Evolutionary conservation across 495 filamentous ascomycete genomes (phyloP).

Genomic region (Xylaria castorea): DNA sequence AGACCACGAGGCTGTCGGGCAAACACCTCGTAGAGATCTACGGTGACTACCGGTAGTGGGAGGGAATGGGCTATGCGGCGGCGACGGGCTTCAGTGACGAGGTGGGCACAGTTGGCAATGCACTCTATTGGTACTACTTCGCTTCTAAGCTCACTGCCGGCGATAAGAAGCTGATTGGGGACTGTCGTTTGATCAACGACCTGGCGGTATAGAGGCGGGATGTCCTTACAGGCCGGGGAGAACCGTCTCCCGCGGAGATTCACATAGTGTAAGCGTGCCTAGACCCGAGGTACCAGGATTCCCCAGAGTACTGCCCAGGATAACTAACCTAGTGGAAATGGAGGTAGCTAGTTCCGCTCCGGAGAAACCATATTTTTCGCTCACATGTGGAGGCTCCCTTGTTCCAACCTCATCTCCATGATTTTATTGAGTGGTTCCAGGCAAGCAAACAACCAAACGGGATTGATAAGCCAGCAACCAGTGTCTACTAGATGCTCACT

Average conservation of each 20-base stretch:
- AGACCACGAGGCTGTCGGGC: no score
- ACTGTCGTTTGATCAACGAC: slow-evolving; percentile 76
- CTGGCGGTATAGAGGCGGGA: slow-evolving; percentile 73
- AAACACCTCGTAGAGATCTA: no score
- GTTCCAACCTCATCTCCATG: neutral
- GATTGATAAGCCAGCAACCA: neutral
- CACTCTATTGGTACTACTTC: slow-evolving; percentile 78
- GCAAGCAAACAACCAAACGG: neutral
- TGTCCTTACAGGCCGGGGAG: slow-evolving; percentile 65
- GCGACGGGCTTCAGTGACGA: no score
- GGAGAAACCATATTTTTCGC: slow-evolving; percentile 1
- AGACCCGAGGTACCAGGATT: neutral
- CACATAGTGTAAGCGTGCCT: slow-evolving; percentile 39
- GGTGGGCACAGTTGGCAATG: no score
- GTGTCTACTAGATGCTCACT: neutral
- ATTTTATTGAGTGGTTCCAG: neutral
- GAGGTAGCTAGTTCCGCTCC: slow-evolving; percentile 2
- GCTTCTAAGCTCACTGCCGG: slow-evolving; percentile 64
- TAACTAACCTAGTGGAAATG: neutral
- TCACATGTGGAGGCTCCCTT: neutral
- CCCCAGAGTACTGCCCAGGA: neutral
- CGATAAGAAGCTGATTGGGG: slow-evolving; percentile 49
- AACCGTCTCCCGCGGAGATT: slow-evolving; percentile 62
- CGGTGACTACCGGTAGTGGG: no score
- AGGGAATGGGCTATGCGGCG: no score